Base-by-base conservation (phyloP, 352 stramenopile genomes). In the Pythium plurisporium region DNA sequence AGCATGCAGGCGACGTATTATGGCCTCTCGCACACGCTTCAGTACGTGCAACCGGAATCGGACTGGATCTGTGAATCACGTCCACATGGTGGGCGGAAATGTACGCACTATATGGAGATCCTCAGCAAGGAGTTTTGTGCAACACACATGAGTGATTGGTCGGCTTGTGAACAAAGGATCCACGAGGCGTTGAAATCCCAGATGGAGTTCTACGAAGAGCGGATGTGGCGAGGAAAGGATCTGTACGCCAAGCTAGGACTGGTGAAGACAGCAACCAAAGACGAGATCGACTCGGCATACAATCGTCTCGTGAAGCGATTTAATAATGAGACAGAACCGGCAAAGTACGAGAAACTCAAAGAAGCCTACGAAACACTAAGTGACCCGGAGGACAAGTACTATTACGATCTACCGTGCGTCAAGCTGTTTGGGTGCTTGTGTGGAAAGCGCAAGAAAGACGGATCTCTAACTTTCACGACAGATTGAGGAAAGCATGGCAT, bases 321-420 rank as follows among this genome's bases (percentile, higher is more conserved):
- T 62, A 93, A 93, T 64, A 93, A 93, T 49, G 81, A 86, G 55
- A 91, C 83, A 1, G 80, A 93, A 52, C 79, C 83, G 26, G 70
- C 86, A 46, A 93, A 93, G 55, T 93, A 91, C 53, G 83, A 88
- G 33, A 93, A 91, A 43, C 74, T 93, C 15, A 70, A 76, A 19
- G 81, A 90, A 37, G 83, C 83, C 12, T 93, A 93, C 72, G 69
- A 69, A 19, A 83, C 79, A 22, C 69, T 91, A 37, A 90, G 78
- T 44, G 80, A 93, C 55, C 74, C 79, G 0, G 83, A 90, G 47
- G 82, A 91, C 33, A 93, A 93, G 55, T 88, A 90, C 61, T 93
- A 74, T 51, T 93, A 93, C 72, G 81, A 93, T 47, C 61, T 93
- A 54, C 83, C 83, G 12, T 93, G 83, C 50, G 62, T 93, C 52